Evolutionary conservation across 805 yeast species (phyloP), one percentile per base, ranked within the genome.

Genomic region (Lipomyces japonicus): DNA sequence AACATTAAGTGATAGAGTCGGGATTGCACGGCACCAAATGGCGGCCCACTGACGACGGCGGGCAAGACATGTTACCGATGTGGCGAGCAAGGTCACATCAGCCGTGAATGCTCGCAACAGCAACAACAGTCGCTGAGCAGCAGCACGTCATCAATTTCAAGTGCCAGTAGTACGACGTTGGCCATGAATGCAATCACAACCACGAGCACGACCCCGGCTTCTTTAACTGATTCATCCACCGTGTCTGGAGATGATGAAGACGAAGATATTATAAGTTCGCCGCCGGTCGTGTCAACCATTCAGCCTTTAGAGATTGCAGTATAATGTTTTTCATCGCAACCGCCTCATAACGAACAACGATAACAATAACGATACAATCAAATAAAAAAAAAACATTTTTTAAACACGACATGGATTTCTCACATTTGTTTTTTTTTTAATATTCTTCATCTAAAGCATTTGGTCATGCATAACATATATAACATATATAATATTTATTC

Each of bases 81-180:
- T 68, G 84, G 84, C 53, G 73, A 77, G 61, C 63, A 81, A 48
- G 96, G 95, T 58, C 96, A 87, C 73, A 84, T 87, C 63, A 84
- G 48, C 39, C 54, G 57, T 14, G 57, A 53, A 26, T 53, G 57
- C 36, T 51, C 57, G 2, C 57, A 53, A 25, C 42, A 42, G 34
- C n/a, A n/a, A n/a, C n/a, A n/a, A n/a, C n/a, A n/a, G n/a, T n/a
- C n/a, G n/a, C n/a, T n/a, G n/a, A n/a, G n/a, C n/a, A n/a, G n/a
- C n/a, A n/a, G n/a, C n/a, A n/a, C n/a, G n/a, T 42, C 55, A n/a
- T 34, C 37, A 4, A 24, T 18, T 16, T 22, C 38, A 16, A 41
- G 36, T 30, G 50, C 51, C 10, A 44, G 45, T 36, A 50, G 51
- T 7, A 48, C 49, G 4, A 44, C 44, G 12, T 50, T 32, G 7